Base-by-base conservation (phyloP, 345 rosid species). In the Eucalyptus rudis region DNA sequence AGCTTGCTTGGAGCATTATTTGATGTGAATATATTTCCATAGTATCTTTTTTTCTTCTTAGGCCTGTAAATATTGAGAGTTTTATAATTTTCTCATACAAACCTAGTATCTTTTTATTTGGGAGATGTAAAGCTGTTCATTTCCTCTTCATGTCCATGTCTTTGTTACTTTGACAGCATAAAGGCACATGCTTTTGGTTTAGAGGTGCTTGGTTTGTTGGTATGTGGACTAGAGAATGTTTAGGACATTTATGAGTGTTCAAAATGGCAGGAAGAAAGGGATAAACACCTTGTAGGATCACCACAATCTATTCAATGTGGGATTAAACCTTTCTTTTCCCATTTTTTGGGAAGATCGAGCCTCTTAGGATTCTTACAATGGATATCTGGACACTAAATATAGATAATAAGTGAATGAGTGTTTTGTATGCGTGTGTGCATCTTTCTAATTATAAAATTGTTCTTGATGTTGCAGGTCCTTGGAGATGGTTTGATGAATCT, bases 401-500 rank as follows among this genome's bases (percentile, higher is more conserved):
- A 40, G 81, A 36, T 76, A 36, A 76, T 36, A 20, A 10, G 83
- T 25, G 14, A 44, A 44, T 40, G 14, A 76, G 47, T 52, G 88
- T 87, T 87, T 58, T 87, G 17, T 27, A 22, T 7, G 45, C 0
- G 5, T 51, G 9, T 19, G 45, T 25, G 52, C 25, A 31, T 71
- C 17, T 62, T 54, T 52, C 31, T n/a, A 31, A 50, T 49, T 76
- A 14, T 86, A 44, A 33, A 31, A 31, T 51, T 86, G 62, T 87
- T 81, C 49, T 89, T 31, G 27, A 33, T 91, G 86, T 92, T n/a
- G 59, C 88, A 97, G 99, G 99, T 90, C 99, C 99, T 50, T 97
- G 99, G 99, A 95, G 99, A 93, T 97, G 99, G 99, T 97, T 96
- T 90, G 99, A 97, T 91, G 99, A 96, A 90, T 94, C 98, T 52